A percentile compares a stretch with the other conserved stretches of the same genome.
phyloP scores from a whole-genome alignment of 2,329 filamentous ascomycete species.

The Alternaria consortialis region DNA sequence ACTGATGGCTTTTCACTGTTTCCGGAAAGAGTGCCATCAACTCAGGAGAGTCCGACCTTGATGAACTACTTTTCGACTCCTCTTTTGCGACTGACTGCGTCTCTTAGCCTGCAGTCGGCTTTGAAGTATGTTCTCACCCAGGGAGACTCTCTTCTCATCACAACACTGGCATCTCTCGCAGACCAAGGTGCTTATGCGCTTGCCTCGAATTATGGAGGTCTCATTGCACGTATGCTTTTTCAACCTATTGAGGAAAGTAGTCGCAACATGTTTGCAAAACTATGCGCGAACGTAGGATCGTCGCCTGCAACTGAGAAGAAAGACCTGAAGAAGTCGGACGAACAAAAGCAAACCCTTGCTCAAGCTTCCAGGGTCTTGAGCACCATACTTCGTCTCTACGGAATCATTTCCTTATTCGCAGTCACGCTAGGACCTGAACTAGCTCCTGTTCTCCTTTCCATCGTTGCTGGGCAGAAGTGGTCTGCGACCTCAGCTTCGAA shows the following conservation, averaged over 20 bases:
- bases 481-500: slow-evolving; percentile 73
- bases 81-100: slow-evolving; percentile 77
- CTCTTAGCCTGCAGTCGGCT: slow-evolving; percentile 84
- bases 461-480: slow-evolving; percentile 84
- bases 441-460: slow-evolving; percentile 74
- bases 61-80: slow-evolving; percentile 68
- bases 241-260: slow-evolving; percentile 96
- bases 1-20: slow-evolving; percentile 74
- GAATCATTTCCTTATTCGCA: slow-evolving; percentile 74
- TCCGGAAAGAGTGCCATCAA: slow-evolving; percentile 54
- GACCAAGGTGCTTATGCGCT: slow-evolving; percentile 93
- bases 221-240: slow-evolving; percentile 87
- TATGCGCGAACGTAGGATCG: slow-evolving; percentile 63
- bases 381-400: slow-evolving; percentile 75
- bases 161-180: slow-evolving; percentile 75
- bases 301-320: slow-evolving; percentile 19
- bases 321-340: slow-evolving; percentile 12
- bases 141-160: slow-evolving; percentile 89
- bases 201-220: slow-evolving; percentile 89
- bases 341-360: slow-evolving; percentile 35
- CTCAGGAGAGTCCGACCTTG: slow-evolving; percentile 31
- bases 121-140: slow-evolving; percentile 95
- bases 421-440: slow-evolving; percentile 77
- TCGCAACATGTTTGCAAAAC: slow-evolving; percentile 85
- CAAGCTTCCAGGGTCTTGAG: slow-evolving; percentile 64